These are phyloP conservation scores for Boletus edulis DNA, from an alignment of 768 basidiomycete species.

Conservation along the genomic window DNA sequence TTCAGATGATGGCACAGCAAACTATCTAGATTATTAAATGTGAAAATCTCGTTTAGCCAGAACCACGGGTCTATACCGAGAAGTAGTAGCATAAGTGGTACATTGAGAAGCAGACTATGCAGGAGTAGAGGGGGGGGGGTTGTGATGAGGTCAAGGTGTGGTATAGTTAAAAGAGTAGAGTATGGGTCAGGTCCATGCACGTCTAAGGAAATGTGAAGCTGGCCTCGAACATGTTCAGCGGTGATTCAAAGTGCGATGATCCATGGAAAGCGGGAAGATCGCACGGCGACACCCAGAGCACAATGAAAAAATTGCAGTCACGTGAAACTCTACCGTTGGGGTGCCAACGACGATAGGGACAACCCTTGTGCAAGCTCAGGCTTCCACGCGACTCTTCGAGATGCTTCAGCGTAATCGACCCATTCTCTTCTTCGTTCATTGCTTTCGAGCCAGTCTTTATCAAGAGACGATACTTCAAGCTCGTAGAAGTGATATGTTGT, in stretches of 20 bases:
- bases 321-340: conserved; percentile 41
- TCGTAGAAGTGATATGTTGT: conserved; percentile 91
- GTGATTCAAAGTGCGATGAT: conserved; percentile 10
- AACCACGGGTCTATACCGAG: conserved; percentile 27
- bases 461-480: conserved; percentile 75
- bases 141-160: conserved; percentile 22
- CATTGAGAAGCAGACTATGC: conserved; percentile 33
- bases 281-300: conserved; percentile 9
- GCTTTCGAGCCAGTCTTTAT: conserved; percentile 78
- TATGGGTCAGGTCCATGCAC: conserved; percentile 25
- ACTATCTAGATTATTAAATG: conserved; percentile 29
- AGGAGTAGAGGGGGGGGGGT: conserved; percentile 16
- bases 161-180: conserved; percentile 31
- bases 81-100: conserved; percentile 24
- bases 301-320: not conserved
- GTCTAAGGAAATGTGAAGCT: conserved; percentile 18
- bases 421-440: conserved; percentile 81
- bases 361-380: conserved; percentile 79
- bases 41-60: conserved; percentile 11
- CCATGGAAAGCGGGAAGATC: conserved; percentile 9
- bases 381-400: conserved; percentile 76
- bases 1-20: conserved; percentile 20
- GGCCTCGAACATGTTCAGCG: conserved; percentile 15
- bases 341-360: conserved; percentile 66
- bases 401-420: conserved; percentile 85